phyloP scores from a whole-genome alignment of 768 basidiomycete genomes.

The Trametes meyenii region DNA sequence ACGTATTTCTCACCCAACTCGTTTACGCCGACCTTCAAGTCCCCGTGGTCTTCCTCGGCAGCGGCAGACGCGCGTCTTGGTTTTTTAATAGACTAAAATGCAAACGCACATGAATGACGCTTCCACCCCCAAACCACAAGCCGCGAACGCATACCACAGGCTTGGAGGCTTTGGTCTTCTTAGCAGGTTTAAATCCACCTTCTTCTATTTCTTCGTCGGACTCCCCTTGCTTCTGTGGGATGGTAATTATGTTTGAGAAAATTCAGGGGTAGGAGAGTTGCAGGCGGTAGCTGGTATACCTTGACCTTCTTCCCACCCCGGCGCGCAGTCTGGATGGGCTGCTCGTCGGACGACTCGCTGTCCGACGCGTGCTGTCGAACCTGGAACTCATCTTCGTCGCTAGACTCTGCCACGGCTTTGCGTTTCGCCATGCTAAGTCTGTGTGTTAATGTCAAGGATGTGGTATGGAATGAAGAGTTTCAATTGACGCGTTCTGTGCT shows the following conservation, averaged over 20 bases:
- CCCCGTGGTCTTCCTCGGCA: neutral
- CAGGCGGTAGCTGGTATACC: neutral
- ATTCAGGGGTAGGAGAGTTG: neutral
- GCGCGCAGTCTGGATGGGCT: constrained; percentile 12
- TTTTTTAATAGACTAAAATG: constrained; percentile 18
- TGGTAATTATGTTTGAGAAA: too few relatives aligned
- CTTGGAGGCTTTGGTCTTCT: constrained; percentile 5
- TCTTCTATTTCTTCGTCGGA: constrained; percentile 9
- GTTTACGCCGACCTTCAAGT: constrained; percentile 16
- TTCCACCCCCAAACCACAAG: too few relatives aligned
- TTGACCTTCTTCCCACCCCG: constrained; percentile 16
- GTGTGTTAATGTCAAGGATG: neutral
- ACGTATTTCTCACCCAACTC: constrained; percentile 59
- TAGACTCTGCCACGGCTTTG: constrained; percentile 7
- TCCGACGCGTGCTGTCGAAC: neutral
- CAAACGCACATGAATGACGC: too few relatives aligned
- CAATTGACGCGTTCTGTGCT: too few relatives aligned
- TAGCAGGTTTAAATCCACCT: neutral
- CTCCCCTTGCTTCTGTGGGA: neutral
- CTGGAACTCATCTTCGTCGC: constrained; percentile 22
- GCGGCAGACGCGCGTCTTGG: neutral
- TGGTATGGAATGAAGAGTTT: neutral
- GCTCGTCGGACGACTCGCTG: constrained; percentile 1
- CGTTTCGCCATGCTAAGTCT: constrained; percentile 22
- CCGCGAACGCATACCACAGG: neutral